phyloP scores from a whole-genome alignment of 129 eudicot species.

The Apium graveolens region DNA sequence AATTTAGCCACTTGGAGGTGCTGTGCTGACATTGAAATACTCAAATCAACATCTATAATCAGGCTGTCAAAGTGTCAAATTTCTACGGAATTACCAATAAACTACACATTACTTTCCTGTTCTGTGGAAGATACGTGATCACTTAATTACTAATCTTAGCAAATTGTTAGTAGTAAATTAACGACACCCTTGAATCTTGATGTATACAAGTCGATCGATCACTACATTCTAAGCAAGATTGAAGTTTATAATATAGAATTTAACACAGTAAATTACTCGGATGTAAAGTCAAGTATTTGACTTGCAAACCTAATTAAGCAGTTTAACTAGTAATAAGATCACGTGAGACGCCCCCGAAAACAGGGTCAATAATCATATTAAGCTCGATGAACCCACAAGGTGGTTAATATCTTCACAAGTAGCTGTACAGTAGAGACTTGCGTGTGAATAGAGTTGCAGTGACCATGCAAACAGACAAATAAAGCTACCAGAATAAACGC shows the following conservation, averaged over 20 bases:
- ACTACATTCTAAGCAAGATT: too few relatives aligned
- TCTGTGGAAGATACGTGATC: not conserved
- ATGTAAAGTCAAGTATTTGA: not conserved
- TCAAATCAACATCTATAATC: not conserved
- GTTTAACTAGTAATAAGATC: not conserved
- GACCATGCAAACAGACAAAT: not conserved
- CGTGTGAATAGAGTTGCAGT: not conserved
- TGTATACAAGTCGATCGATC: not conserved
- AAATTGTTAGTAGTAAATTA: too few relatives aligned
- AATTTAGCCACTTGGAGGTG: not conserved
- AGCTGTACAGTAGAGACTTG: not conserved
- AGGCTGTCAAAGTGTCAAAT: not conserved
- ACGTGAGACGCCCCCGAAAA: not conserved
- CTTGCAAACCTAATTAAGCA: not conserved
- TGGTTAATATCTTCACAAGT: too few relatives aligned
- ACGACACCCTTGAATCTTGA: too few relatives aligned
- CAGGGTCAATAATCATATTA: not conserved
- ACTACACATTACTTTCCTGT: not conserved
- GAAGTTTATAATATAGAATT: too few relatives aligned
- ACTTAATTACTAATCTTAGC: not conserved
- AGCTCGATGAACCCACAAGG: too few relatives aligned
- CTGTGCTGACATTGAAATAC: too few relatives aligned
- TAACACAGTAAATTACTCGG: not conserved
- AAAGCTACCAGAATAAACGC: not conserved
- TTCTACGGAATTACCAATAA: too few relatives aligned